Conservation (phyloP, 1,284 basidiomycete species). For the Sporisorium iseilematis-ciliati region DNA sequence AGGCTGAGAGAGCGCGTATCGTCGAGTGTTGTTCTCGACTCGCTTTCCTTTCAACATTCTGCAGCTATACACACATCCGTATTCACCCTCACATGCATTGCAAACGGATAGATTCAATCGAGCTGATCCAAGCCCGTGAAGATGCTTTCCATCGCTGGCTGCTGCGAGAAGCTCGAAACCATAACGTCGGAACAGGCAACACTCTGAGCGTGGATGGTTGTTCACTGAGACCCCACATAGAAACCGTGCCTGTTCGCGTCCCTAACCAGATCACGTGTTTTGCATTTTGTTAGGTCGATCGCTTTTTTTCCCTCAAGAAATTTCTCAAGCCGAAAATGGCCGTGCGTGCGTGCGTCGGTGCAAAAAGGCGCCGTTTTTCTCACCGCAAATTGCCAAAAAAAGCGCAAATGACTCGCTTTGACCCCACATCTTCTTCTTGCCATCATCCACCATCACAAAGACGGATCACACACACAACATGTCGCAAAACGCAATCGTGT, state of each 20-base stretch:
- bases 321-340: slow-evolving; percentile 1
- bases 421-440: background rate
- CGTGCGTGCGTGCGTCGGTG: slow-evolving; percentile 18
- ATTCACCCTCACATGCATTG: too few relatives aligned
- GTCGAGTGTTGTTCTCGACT: slow-evolving; percentile 39
- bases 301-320: background rate
- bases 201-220: background rate
- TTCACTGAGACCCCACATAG: slow-evolving; percentile 7
- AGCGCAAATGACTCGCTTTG: slow-evolving; percentile 20
- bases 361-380: background rate
- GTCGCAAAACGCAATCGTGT: slow-evolving; percentile 47
- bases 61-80: background rate
- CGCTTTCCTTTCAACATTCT: background rate
- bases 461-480: slow-evolving; percentile 10
- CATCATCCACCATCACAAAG: slow-evolving; percentile 1
- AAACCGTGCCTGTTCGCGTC: slow-evolving; percentile 10
- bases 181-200: background rate
- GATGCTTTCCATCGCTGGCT: too few relatives aligned
- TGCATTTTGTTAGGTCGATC: too few relatives aligned
- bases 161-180: too few relatives aligned
- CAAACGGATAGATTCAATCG: too few relatives aligned
- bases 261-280: slow-evolving; percentile 20
- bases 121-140: too few relatives aligned
- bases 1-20: slow-evolving; percentile 15
- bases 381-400: too few relatives aligned